phyloP scores from a whole-genome alignment of 2,329 filamentous ascomycete species.

The Acrocalymma vagum region DNA sequence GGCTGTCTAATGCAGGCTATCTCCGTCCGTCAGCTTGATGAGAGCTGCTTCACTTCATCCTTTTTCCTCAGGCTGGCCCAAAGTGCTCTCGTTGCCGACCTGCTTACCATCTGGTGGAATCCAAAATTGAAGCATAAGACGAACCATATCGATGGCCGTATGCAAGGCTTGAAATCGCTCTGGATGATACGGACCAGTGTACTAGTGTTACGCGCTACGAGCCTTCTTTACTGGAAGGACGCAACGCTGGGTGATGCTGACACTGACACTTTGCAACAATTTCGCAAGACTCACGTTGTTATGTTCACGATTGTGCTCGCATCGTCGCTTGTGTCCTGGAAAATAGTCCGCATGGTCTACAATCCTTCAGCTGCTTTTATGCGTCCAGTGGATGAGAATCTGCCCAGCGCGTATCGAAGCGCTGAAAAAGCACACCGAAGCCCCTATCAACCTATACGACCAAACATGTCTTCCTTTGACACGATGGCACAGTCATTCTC shows the following conservation, averaged over 20 bases:
- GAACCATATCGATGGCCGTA: slow-evolving; percentile 59
- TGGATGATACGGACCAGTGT: slow-evolving; percentile 71
- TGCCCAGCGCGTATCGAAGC: slow-evolving; percentile 29
- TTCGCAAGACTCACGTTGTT: slow-evolving; percentile 62
- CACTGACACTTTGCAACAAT: slow-evolving; percentile 37
- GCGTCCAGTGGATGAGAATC: slow-evolving; percentile 30
- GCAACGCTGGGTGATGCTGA: slow-evolving; percentile 9
- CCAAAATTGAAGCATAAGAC: slow-evolving; percentile 71
- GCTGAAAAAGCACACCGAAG: slow-evolving; percentile 27
- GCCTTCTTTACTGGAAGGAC: slow-evolving; percentile 39
- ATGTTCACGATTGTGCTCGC: slow-evolving; percentile 53
- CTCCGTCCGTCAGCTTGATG: slow-evolving; percentile 23
- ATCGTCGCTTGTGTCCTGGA: slow-evolving; percentile 49
- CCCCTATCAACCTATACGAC: slow-evolving; percentile 32
- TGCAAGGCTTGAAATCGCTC: slow-evolving; percentile 70
- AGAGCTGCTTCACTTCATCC: slow-evolving; percentile 36
- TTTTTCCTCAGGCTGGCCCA: slow-evolving; percentile 23
- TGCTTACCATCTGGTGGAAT: slow-evolving; percentile 73
- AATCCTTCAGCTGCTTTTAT: slow-evolving; percentile 44
- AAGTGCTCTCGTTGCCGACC: slow-evolving; percentile 56
- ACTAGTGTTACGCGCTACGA: slow-evolving; percentile 62
- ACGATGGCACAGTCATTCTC: slow-evolving; percentile 48
- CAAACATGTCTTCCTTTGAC: slow-evolving; percentile 40
- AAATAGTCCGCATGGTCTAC: slow-evolving; percentile 65
- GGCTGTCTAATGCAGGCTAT: slow-evolving; percentile 32